Percentiles rank a stretch among this genome's conserved stretches.
phyloP scores from a whole-genome alignment of 2,329 filamentous ascomycete species.

The Amesomyces nigricolor region DNA sequence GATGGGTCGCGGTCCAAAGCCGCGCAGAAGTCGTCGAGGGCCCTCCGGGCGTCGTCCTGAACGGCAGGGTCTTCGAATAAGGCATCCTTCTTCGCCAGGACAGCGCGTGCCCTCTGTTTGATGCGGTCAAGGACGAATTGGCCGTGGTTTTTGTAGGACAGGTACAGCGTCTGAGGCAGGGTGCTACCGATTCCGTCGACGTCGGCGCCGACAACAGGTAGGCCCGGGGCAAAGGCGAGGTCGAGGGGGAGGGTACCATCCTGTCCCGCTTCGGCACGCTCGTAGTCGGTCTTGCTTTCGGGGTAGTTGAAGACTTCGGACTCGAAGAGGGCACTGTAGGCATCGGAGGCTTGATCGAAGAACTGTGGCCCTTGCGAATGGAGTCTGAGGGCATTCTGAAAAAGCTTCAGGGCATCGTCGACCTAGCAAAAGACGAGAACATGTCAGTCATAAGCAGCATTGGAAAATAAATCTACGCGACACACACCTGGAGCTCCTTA shows the following conservation, averaged over 20 bases:
- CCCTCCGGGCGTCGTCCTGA: constrained; percentile 37
- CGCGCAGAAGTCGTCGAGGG: constrained; percentile 51
- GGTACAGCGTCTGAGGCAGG: constrained; percentile 81
- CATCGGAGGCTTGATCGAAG: constrained; percentile 69
- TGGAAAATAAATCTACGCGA: neutral
- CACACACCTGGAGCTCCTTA: constrained; percentile 72
- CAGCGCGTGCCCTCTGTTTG: constrained; percentile 43
- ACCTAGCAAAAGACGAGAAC: constrained; percentile 47
- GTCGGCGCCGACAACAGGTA: constrained; percentile 55
- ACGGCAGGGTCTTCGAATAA: constrained; percentile 37
- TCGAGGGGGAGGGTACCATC: constrained; percentile 46
- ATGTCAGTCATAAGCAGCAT: neutral
- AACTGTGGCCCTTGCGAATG: constrained; percentile 79
- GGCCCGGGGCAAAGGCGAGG: constrained; percentile 41
- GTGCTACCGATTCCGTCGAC: constrained; percentile 73
- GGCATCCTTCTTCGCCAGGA: constrained; percentile 25
- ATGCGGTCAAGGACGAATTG: constrained; percentile 81
- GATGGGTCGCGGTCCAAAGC: constrained; percentile 61
- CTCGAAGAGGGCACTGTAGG: constrained; percentile 78
- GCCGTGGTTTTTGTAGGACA: constrained; percentile 92
- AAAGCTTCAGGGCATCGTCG: constrained; percentile 92
- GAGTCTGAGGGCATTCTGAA: constrained; percentile 83
- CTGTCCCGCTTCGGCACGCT: constrained; percentile 57
- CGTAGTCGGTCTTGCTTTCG: constrained; percentile 79
- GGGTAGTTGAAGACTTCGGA: constrained; percentile 93